Percentiles rank a stretch among this genome's conserved stretches.
phyloP scores from a whole-genome alignment of 495 filamentous ascomycete species.

The Aspergillus conjunctus region DNA sequence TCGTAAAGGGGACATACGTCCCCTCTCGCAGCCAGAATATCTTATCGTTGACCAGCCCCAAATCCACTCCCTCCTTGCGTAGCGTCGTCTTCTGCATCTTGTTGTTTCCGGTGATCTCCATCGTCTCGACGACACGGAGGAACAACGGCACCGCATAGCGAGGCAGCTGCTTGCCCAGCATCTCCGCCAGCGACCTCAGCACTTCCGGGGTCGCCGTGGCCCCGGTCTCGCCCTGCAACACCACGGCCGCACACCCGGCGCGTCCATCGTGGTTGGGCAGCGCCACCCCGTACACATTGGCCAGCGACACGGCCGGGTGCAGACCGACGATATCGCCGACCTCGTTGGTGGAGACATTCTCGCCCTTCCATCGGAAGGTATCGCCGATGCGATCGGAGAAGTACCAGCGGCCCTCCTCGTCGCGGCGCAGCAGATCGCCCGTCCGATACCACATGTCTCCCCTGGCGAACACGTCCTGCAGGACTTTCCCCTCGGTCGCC shows the following conservation, averaged over 20 bases:
- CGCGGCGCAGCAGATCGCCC: conserved; percentile 10
- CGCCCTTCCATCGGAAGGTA: conserved; percentile 12
- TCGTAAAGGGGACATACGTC: conserved; percentile 4
- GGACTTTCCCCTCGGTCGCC: conserved; percentile 4
- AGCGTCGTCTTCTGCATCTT: conserved; percentile 14
- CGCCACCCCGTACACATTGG: conserved; percentile 12
- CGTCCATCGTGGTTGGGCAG: conserved; percentile 10
- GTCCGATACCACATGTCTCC: conserved; percentile 14
- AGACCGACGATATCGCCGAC: conserved; percentile 1
- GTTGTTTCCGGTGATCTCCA: conserved; percentile 11
- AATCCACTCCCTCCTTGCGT: conserved; percentile 5
- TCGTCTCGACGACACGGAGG: neutral
- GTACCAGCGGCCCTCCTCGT: neutral
- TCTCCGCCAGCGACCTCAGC: neutral
- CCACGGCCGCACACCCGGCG: conserved; percentile 11
- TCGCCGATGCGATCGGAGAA: conserved; percentile 16
- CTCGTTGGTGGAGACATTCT: conserved; percentile 18
- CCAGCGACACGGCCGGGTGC: neutral
- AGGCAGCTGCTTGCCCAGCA: neutral
- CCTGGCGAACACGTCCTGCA: conserved; percentile 10
- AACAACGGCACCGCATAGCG: conserved; percentile 16
- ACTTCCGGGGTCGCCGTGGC: neutral
- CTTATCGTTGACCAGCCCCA: conserved; percentile 1
- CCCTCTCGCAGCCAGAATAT: conserved; percentile 10
- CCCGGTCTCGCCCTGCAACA: neutral